Evolutionary conservation across 495 filamentous ascomycete species (phyloP).

Genomic region (Penicillium parvum): DNA sequence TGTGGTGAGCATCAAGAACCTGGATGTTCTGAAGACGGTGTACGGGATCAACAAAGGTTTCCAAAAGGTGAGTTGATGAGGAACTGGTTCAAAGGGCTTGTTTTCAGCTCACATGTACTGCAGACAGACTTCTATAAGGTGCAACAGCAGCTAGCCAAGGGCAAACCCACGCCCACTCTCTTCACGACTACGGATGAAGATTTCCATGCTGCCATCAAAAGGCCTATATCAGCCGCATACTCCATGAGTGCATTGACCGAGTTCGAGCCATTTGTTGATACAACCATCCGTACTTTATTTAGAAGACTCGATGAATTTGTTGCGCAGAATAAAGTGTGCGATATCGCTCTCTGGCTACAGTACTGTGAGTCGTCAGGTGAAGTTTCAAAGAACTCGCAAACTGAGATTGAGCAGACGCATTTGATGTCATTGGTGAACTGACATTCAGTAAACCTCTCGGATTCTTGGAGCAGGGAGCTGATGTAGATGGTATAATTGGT

Average conservation of each 20-base stretch:
- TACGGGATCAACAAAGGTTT: constrained; percentile 21
- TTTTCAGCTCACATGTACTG: neutral
- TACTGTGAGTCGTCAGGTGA: constrained; percentile 18
- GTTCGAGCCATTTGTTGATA: constrained; percentile 36
- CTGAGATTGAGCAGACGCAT: constrained; percentile 26
- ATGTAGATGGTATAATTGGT: constrained; percentile 34
- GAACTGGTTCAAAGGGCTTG: neutral
- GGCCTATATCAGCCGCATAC: constrained; percentile 37
- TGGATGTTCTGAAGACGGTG: constrained; percentile 30
- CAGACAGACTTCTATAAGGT: constrained; percentile 28
- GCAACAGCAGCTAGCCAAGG: constrained; percentile 18
- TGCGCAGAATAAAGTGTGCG: constrained; percentile 19
- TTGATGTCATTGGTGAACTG: constrained; percentile 39
- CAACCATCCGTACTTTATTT: constrained; percentile 28
- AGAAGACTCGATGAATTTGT: constrained; percentile 33
- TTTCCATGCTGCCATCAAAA: constrained; percentile 35
- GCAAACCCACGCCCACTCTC: constrained; percentile 22
- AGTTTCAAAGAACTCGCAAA: neutral
- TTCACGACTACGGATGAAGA: constrained; percentile 40
- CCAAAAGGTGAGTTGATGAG: constrained; percentile 7
- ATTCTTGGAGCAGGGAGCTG: constrained; percentile 34
- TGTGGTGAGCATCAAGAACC: constrained; percentile 47
- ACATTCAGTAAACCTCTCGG: constrained; percentile 35
- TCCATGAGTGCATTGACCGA: constrained; percentile 34
- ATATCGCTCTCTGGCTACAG: constrained; percentile 41